Conservation (phyloP, 495 filamentous ascomycete genomes). For the Penicillium manginii region DNA sequence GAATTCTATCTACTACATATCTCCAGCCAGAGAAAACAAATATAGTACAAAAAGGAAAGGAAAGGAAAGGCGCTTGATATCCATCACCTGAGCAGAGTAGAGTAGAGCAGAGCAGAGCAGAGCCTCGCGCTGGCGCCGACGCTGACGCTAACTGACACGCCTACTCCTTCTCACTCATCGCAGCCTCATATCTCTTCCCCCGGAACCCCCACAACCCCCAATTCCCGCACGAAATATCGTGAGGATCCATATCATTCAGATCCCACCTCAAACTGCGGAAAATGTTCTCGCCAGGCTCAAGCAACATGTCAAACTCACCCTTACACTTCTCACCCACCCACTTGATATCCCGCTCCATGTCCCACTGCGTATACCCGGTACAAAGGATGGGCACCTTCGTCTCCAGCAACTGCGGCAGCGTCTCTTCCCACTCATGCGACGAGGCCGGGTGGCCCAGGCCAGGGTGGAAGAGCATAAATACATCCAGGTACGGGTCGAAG, state of each 20-base stretch:
- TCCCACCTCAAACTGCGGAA: constrained; percentile 98
- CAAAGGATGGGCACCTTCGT: constrained; percentile 93
- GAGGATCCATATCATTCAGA: constrained; percentile 91
- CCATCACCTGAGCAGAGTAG: background rate
- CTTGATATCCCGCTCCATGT: constrained; percentile 87
- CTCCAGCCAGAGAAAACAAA: background rate
- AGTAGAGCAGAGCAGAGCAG: too few relatives aligned
- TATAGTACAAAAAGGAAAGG: constrained; percentile 27
- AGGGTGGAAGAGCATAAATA: constrained; percentile 94
- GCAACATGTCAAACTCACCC: constrained; percentile 87
- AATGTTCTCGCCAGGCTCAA: constrained; percentile 90
- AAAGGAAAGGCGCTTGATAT: too few relatives aligned
- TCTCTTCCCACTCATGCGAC: constrained; percentile 90
- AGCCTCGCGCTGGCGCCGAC: too few relatives aligned
- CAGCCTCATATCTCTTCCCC: constrained; percentile 78
- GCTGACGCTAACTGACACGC: too few relatives aligned
- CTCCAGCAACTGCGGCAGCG: constrained; percentile 84
- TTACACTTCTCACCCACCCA: constrained; percentile 83
- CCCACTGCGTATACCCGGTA: constrained; percentile 93
- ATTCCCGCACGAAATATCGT: constrained; percentile 92
- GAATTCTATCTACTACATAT: constrained; percentile 18
- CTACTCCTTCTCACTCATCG: constrained; percentile 22
- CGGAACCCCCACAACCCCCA: constrained; percentile 97
- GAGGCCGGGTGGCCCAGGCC: constrained; percentile 92
- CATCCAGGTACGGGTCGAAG: constrained; percentile 97